Conservation (phyloP, 2,329 filamentous ascomycete genomes). For the Chaetomium globosum region DNA sequence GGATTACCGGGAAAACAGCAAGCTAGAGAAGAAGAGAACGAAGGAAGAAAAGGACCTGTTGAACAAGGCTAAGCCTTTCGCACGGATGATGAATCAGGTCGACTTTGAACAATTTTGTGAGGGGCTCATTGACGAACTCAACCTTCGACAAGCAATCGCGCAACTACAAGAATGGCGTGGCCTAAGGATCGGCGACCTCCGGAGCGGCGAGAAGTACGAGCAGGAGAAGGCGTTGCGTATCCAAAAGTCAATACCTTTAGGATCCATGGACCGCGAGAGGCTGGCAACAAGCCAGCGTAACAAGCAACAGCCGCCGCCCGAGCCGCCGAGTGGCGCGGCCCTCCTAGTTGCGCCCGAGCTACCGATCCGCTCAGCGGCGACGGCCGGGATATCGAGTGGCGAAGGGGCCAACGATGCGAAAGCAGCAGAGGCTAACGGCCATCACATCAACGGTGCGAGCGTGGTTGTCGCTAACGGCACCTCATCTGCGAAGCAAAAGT, state of each 20-base stretch:
- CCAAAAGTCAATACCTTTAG: conserved; percentile 70
- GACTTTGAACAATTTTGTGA: conserved; percentile 87
- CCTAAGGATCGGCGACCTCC: conserved; percentile 80
- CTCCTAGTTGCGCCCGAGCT: conserved; percentile 79
- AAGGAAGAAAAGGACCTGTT: conserved; percentile 92
- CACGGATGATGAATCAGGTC: conserved; percentile 90
- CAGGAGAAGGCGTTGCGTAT: conserved; percentile 77
- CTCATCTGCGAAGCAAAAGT: conserved; percentile 54
- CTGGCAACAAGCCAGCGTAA: conserved; percentile 71
- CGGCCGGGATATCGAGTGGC: conserved; percentile 38
- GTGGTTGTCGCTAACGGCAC: conserved; percentile 40
- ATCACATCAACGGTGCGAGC: conserved; percentile 41
- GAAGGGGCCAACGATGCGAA: conserved; percentile 45
- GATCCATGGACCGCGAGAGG: conserved; percentile 79
- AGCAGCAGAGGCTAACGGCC: conserved; percentile 44
- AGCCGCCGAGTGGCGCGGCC: conserved; percentile 73
- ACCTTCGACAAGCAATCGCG: conserved; percentile 82
- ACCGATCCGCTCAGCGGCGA: conserved; percentile 58
- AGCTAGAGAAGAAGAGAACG: conserved; percentile 88
- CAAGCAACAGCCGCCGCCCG: conserved; percentile 66
- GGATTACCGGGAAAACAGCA: conserved; percentile 89
- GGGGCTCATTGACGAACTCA: conserved; percentile 86
- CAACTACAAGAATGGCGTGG: conserved; percentile 94
- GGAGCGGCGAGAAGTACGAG: conserved; percentile 89
- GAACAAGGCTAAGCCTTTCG: conserved; percentile 94